These are phyloP conservation scores for Cyberlindnera xylosilytica DNA, from an alignment of 805 yeast genomes.

Conservation along the genomic window DNA sequence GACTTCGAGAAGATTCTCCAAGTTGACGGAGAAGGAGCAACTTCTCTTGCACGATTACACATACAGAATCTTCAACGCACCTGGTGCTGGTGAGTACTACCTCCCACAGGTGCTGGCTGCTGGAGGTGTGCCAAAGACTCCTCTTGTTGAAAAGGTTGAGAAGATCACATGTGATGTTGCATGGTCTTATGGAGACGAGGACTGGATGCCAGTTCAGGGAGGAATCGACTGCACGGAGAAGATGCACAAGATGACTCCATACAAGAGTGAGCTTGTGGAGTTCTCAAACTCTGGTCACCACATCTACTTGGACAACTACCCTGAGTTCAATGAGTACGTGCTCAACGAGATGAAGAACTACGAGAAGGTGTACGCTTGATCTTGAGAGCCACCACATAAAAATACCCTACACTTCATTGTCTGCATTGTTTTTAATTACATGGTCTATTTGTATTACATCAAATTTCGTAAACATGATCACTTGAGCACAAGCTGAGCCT, in stretches of 20 bases:
- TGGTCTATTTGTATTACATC: too few species aligned
- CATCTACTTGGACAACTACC: constrained; percentile 65
- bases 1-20: constrained; percentile 79
- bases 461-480: background rate
- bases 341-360: constrained; percentile 46
- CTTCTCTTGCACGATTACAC: constrained; percentile 71
- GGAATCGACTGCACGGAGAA: constrained; percentile 32
- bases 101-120: constrained; percentile 80
- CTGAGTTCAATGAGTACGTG: constrained; percentile 49
- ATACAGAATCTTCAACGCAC: constrained; percentile 78
- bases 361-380: constrained; percentile 11
- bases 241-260: constrained; percentile 21
- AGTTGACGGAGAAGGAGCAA: constrained; percentile 42
- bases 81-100: constrained; percentile 93
- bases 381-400: too few species aligned
- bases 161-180: constrained; percentile 54
- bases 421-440: too few species aligned
- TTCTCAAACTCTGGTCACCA: constrained; percentile 72
- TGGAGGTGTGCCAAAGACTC: constrained; percentile 85
- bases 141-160: constrained; percentile 47
- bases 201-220: constrained; percentile 58
- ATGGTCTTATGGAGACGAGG: constrained; percentile 85
- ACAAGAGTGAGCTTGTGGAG: constrained; percentile 34
- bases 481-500: constrained; percentile 65
- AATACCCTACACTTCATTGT: too few species aligned